phyloP scores from a whole-genome alignment of 352 stramenopile species.

The Phytophthora hybrid region DNA sequence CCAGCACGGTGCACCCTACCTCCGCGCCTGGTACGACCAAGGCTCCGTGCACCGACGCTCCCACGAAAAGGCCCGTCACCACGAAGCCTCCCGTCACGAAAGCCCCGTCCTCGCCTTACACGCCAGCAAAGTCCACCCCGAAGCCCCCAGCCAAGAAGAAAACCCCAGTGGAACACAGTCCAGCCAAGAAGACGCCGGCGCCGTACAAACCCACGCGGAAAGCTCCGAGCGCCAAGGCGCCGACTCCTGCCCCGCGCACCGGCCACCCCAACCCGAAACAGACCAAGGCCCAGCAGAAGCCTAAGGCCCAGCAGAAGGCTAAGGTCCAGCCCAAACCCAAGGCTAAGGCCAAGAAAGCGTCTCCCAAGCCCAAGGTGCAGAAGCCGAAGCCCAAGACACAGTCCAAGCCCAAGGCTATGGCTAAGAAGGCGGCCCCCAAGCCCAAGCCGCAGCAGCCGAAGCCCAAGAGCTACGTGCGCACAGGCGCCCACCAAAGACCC shows the following conservation, averaged over 20 bases:
- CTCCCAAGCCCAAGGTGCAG: not conserved
- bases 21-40: not conserved
- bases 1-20: not conserved
- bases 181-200: not conserved
- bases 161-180: not conserved
- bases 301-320: no score
- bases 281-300: not conserved
- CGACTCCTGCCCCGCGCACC: not conserved
- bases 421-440: no score
- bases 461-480: not conserved
- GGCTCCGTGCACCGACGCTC: not conserved
- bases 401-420: no score
- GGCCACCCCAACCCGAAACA: not conserved
- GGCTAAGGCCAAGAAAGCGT: not conserved
- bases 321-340: not conserved
- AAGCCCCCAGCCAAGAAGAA: not conserved
- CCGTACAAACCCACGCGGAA: not conserved
- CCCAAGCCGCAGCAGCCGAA: no score
- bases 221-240: not conserved
- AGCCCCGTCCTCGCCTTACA: not conserved
- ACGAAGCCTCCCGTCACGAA: no score
- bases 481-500: not conserved
- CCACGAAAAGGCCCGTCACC: not conserved
- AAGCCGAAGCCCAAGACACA: no score
- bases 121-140: not conserved